phyloP scores from a whole-genome alignment of 371 early-diverging fungal species.

The Mortierella sp. region DNA sequence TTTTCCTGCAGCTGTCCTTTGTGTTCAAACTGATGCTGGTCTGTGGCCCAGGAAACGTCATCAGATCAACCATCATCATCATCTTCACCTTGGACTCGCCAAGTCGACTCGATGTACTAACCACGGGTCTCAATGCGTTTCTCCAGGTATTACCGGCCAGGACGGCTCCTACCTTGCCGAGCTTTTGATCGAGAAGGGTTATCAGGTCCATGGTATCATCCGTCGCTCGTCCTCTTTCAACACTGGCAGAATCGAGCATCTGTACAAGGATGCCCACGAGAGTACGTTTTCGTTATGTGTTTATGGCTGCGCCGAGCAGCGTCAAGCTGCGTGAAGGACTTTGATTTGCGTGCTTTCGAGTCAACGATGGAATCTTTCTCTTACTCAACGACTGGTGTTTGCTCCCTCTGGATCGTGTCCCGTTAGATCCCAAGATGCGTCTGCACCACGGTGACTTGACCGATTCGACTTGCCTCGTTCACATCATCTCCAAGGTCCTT shows the following conservation, averaged over 20 bases:
- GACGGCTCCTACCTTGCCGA: conserved; percentile 87
- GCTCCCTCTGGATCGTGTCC: too few species aligned
- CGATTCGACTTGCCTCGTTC: conserved; percentile 84
- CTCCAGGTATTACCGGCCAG: conserved; percentile 85
- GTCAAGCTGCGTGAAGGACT: too few species aligned
- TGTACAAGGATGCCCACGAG: conserved; percentile 79
- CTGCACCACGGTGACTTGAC: conserved; percentile 91
- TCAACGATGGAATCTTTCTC: not conserved
- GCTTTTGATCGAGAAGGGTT: conserved; percentile 80
- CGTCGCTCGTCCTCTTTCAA: conserved; percentile 88
- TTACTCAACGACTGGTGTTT: too few species aligned
- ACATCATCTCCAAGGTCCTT: conserved; percentile 79
- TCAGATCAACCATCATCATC: conserved; percentile 1
- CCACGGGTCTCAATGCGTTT: too few species aligned
- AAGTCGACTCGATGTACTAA: not conserved
- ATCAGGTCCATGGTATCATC: conserved; percentile 87
- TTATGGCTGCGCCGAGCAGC: too few species aligned
- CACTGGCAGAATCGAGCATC: conserved; percentile 84
- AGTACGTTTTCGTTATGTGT: too few species aligned
- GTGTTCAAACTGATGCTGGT: not conserved
- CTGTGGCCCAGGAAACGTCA: not conserved
- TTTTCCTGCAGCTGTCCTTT: not conserved
- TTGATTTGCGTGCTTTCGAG: too few species aligned
- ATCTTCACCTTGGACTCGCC: not conserved
- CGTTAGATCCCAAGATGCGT: conserved; percentile 75